Base-by-base conservation (phyloP, 2,329 filamentous ascomycete genomes). In the Chaetothyriales sp. region DNA sequence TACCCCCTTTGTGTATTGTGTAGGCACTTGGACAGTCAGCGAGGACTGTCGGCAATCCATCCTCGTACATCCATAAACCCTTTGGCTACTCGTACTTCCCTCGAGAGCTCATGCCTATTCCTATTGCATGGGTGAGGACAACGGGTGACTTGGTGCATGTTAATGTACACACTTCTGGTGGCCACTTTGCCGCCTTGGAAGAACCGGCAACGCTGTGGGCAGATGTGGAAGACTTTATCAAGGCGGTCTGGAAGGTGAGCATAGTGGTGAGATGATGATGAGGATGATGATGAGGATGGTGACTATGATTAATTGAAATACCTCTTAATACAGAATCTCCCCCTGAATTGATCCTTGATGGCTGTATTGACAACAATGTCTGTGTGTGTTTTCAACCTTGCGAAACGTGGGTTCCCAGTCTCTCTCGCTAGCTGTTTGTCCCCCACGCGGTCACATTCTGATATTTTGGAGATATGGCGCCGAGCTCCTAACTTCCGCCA, bases 121-220 rank as follows among this genome's bases (percentile, higher is more conserved):
- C 58, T n/a, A 45, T 45, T 46, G 19, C 15, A 1, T 61, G 58
- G 56, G 58, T 53, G 9, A 51, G 33, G 43, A 57, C 48, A 43
- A 57, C 54, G 7, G 56, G 59, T 7, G 54, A 61, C 44, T 47
- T 61, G 13, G 58, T 61, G 7, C 58, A 43, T 28, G 54, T 47
- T 43, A 43, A 40, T 6, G 8, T 54, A 44, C 58, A 60, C 37
- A 51, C 50, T 5, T 40, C 51, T 59, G 77, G 77, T 15, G 77
- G 77, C 0, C 77, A 79, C 63, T 79, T 78, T 59, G 74, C 77
- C 1, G 64, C 68, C 0, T 61, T 70, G 8, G 70, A 74, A 43
- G 67, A 70, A 19, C 69, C 69, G 0, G 59, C 66, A 53, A 61
- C 67, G 1, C 58, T 77, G 46, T 70, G 73, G 55, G 66, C 66